phyloP scores from a whole-genome alignment of 192 early-diverging fungal species.

The Coemansia sp. region DNA sequence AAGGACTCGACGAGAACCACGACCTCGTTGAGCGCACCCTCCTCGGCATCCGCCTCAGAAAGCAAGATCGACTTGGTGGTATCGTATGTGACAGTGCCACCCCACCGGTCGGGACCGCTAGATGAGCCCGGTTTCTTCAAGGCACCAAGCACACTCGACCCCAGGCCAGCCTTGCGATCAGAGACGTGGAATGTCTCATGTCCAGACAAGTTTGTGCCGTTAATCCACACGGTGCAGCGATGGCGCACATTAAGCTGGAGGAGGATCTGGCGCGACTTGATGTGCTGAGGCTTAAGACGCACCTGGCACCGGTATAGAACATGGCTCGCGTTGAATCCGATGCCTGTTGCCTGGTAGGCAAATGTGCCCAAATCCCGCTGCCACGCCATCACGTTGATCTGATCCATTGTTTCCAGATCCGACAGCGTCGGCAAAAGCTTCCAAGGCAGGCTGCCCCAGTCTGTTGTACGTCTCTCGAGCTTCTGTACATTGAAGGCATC shows the following conservation, averaged over 20 bases:
- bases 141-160: slow-evolving; percentile 15
- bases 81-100: slow-evolving; percentile 63
- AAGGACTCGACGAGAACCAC: slow-evolving; percentile 75
- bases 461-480: slow-evolving; percentile 45
- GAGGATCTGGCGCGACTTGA: slow-evolving; percentile 32
- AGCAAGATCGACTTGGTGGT: slow-evolving; percentile 52
- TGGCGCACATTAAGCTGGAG: slow-evolving; percentile 74
- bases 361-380: slow-evolving; percentile 51
- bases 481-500: slow-evolving; percentile 8
- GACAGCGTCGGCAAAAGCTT: slow-evolving; percentile 48
- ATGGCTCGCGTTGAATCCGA: slow-evolving; percentile 66
- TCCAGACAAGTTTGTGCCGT: slow-evolving; percentile 73
- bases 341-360: slow-evolving; percentile 61
- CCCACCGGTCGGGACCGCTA: slow-evolving; percentile 64
- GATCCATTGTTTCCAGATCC: slow-evolving; percentile 56
- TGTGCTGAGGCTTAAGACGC: slow-evolving; percentile 35
- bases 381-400: slow-evolving; percentile 55
- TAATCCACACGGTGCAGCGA: slow-evolving; percentile 70
- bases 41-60: slow-evolving; percentile 40
- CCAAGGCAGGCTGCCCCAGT: slow-evolving; percentile 55
- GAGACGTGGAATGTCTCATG: slow-evolving; percentile 75
- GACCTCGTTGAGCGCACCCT: slow-evolving; percentile 65
- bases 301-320: slow-evolving; percentile 64
- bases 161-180: slow-evolving; percentile 40
- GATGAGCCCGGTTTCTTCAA: slow-evolving; percentile 31